Conservation (phyloP, 1,284 basidiomycete species). For the Malassezia arunalokei region DNA sequence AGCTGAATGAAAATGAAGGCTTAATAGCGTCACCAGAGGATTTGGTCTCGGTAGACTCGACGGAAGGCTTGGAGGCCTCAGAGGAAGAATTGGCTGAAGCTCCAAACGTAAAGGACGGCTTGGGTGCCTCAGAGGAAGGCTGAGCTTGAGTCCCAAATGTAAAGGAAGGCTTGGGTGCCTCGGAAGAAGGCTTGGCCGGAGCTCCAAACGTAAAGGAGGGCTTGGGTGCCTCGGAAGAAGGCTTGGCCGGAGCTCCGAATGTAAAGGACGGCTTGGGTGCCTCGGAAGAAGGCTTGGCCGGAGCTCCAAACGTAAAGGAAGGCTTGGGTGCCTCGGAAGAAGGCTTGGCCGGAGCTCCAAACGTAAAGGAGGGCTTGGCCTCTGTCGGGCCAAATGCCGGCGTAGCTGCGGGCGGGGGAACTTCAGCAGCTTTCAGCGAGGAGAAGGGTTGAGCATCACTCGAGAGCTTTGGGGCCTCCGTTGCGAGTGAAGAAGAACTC, state of each 20-base stretch:
- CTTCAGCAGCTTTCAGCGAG: neutral
- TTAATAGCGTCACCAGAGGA: no score
- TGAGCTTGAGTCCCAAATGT: conserved; percentile 7
- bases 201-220: conserved; percentile 9
- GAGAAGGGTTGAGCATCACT: neutral
- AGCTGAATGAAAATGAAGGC: no score
- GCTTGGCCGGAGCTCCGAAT: conserved; percentile 1
- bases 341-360: neutral
- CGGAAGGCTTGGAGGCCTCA: no score
- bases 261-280: conserved; percentile 11
- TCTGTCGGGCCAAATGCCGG: neutral
- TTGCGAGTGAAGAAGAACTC: no score
- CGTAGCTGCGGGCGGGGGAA: no score
- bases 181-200: neutral
- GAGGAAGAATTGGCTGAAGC: neutral
- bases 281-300: neutral
- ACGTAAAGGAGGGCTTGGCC: neutral
- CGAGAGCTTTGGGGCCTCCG: no score
- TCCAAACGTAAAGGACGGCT: neutral
- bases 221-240: no score
- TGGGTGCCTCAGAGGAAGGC: neutral
- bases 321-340: neutral
- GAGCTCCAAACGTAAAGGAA: neutral
- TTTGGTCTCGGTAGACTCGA: no score
- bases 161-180: neutral